Base-by-base conservation (phyloP, 805 yeast genomes). In the Teunomyces kruisii region DNA sequence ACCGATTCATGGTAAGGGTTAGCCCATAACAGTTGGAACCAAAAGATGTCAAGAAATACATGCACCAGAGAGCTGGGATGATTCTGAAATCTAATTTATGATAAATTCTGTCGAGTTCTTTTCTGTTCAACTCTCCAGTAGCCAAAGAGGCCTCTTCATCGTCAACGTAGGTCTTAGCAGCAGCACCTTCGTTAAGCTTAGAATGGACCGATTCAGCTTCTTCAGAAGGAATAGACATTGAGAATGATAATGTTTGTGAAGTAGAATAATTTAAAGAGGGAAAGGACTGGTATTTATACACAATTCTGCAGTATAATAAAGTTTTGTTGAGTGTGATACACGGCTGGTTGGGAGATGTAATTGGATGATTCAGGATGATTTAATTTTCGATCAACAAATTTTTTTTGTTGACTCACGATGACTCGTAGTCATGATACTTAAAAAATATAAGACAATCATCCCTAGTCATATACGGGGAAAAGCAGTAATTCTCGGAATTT, bases 31-130 rank as follows among this genome's bases (percentile, higher is more conserved):
- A 86, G 26, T 81, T 80, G 3, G 82, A 73, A 1, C 94, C 95
- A 60, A 85, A 87, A 1, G 95, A 86, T 1, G 90, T 80, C 42
- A 88, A 67, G 57, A 88, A 88, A 61, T 88, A 88, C 39, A 88
- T 65, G 37, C 80, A 69, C 96, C 96, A 88, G 45, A 88, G 68
- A 0, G 92, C 90, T 3, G 96, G 95, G 46, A 88, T 84, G 55
- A 87, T 86, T 43, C 95, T 72, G 38, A 60, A 58, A 58, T 87
- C 96, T 17, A 87, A 68, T 55, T 78, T 80, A 40, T 85, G 61
- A 61, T 87, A 83, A 29, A 82, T 69, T 32, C 63, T 66, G 54
- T 83, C 82, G 35, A 83, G 64, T 40, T 71, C 64, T 37, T 67
- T 65, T 9, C 40, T 30, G 38, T 50, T 50, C 31, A 39, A 17